Base-by-base conservation (phyloP, 2,329 filamentous ascomycete genomes). In the Fusarium chuoi region DNA sequence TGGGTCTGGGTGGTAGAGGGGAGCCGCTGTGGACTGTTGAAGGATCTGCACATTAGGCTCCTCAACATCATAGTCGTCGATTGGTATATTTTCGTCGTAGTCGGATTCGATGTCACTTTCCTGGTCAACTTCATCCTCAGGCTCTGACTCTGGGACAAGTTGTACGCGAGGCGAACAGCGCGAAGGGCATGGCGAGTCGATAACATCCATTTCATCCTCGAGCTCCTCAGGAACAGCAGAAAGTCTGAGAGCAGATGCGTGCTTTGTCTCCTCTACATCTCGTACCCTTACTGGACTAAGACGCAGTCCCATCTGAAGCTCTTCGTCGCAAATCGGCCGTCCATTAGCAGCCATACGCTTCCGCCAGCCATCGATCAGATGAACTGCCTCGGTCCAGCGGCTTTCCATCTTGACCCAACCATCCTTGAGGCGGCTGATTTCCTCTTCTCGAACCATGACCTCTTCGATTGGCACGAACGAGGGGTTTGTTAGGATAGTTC, bases 391-490 rank as follows among this genome's bases (percentile, higher is more conserved):
- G 74, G 91, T 92, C 94, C 96, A 98, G 58, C 95, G 90, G 28
- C 86, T 89, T 82, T 98, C 95, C 94, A 98, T 98, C 83, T 93
- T 95, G 80, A 97, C 93, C 92, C 96, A 97, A 22, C 95, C 94
- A 62, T 93, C 90, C 62, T 94, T 91, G 54, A 99, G 86, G 58
- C 94, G 89, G 59, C 89, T 88, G 73, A 99, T 98, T 81, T 98
- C 95, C 68, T 97, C 93, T 73, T 99, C 96, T 62, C 96, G 91
- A n/a, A 95, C 84, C 79, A 97, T 92, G 5, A 99, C 94, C 81
- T 98, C 96, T 78, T 98, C 96, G 28, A 98, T 90, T 1, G 96
- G 94, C 20, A 98, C 96, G 81, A 98, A 99, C 6, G 95, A 97
- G 3, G 96, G 96, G 79, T 98, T 98, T 14, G 95, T 98, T 49